Evolutionary conservation across 306 rosid species (phyloP), one percentile per base, ranked within the genome.

Genomic region (Citrullus mucosospermus): DNA sequence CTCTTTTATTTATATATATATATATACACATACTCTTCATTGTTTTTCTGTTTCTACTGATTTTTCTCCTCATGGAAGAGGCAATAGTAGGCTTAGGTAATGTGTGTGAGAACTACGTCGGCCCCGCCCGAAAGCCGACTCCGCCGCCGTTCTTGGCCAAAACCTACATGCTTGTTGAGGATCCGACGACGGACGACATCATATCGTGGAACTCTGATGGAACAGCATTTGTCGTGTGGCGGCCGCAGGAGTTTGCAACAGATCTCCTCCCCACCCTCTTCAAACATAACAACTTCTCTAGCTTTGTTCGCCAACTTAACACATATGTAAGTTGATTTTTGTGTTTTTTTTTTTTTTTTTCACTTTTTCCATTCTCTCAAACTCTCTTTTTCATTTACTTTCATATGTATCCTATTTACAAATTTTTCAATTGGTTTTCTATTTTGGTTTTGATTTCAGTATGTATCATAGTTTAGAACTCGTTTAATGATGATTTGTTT

Each of bases 221-320:
- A 5, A 84, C 95, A 15, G 90, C 96, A 13, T 92, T 94, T 15
- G 90, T 94, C 25, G 98, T 94, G 86, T 94, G 98, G 98, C 98
- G 86, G 79, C 93, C 95, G 77, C 88, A 87, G 57, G 98, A 94
- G 85, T 94, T 94, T 72, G 87, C 98, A 54, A 88, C 91, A 46
- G 96, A 94, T 88, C 95, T 94, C 82, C 97, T 94, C 41, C 98
- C 98, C 4, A 94, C 95, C 0, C 89, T 92, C 88, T 94, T 94
- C 93, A 94, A 94, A 81, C 98, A 94, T 41, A 90, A 92, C 90
- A 94, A 94, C 84, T 94, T 94, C 87, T 94, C 98, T 48, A 92
- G 98, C 91, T 94, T 94, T 84, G 95, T 94, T 11, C 91, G 98
- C 34, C 98, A 94, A 82, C 97, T 94, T 56, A 94, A 94, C 79